Evolutionary conservation across 306 rosid species (phyloP).

Genomic region (Prunus kanzakura): DNA sequence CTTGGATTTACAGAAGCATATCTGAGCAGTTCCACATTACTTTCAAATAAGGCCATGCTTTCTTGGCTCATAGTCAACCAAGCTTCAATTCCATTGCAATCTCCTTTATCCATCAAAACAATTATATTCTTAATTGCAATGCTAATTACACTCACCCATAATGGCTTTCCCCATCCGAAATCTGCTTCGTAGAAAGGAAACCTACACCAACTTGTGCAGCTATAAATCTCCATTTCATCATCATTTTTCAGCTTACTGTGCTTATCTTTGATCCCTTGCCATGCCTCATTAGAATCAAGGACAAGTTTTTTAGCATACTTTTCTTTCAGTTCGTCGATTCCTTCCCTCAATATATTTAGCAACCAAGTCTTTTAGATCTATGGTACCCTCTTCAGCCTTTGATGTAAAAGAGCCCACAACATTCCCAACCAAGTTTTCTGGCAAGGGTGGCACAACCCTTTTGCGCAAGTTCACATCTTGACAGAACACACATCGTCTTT

Average conservation of each 20-base stretch:
- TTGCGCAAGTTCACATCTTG: constrained; percentile 32
- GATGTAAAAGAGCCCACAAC: not conserved
- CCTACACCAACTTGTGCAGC: constrained; percentile 25
- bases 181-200: constrained; percentile 23
- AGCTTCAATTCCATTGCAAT: constrained; percentile 32
- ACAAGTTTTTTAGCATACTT: not conserved
- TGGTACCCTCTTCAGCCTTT: not conserved
- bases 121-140: constrained; percentile 9
- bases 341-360: not conserved
- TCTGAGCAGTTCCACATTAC: constrained; percentile 20
- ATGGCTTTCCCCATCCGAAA: constrained; percentile 39
- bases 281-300: not conserved
- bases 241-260: not conserved
- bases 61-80: constrained; percentile 25
- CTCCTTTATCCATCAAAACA: constrained; percentile 22
- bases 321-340: not conserved
- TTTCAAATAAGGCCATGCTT: constrained; percentile 20
- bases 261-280: constrained; percentile 9
- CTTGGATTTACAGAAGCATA: constrained; percentile 23
- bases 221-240: not conserved
- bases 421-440: constrained; percentile 24
- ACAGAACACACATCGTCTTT: constrained; percentile 18
- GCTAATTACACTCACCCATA: constrained; percentile 28
- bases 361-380: constrained; percentile 10
- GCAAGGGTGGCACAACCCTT: constrained; percentile 19